Evolutionary conservation across 139 green algal species (phyloP), one percentile per base, ranked within the genome.

Genomic region (Picochlorum sp.): DNA sequence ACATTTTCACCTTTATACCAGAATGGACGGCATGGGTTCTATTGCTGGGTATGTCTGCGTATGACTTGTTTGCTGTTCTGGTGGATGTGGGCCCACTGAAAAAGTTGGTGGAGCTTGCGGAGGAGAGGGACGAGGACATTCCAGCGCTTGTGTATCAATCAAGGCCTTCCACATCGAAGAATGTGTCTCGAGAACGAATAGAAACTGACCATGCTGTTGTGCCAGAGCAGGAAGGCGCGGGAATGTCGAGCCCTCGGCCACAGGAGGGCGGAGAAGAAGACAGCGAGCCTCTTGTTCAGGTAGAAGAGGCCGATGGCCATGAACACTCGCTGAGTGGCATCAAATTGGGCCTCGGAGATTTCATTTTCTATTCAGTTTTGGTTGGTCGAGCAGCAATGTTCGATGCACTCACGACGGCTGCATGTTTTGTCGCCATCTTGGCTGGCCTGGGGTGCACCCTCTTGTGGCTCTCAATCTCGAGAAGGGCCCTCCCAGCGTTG

Each of bases 11-110:
- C 9, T 87, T 79, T 65, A 89, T 97, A 3, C 88, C 94, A 0
- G 88, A 96, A 65, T 99, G 94, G 94, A 97, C 89, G 18, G 92
- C 85, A 24, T 99, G 94, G 94, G 66, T 92, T 49, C 75, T 99
- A 66, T 81, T 99, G 15, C 56, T 84, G 0, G 77, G 83, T 45
- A 97, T 99, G 91, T 87, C 91, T 1, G 21, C 96, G 10, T 99
- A 99, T 63, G 94, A 99, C 68, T 75, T 99, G 5, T 81, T 66
- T 23, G 92, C 93, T 5, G 94, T 99, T 63, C 86, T 99, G 24
- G 73, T 82, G 1, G 90, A 90, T 6, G 83, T 81, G 13, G 92
- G 92, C 0, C 92, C 92, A 2, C 58, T 85, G 13, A 80, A 76
- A 55, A 62, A 89, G 31, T 78, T 98, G 18, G 85, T 98, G 10